Base-by-base conservation (phyloP, 805 yeast genomes). In the Lachancea sp. region DNA sequence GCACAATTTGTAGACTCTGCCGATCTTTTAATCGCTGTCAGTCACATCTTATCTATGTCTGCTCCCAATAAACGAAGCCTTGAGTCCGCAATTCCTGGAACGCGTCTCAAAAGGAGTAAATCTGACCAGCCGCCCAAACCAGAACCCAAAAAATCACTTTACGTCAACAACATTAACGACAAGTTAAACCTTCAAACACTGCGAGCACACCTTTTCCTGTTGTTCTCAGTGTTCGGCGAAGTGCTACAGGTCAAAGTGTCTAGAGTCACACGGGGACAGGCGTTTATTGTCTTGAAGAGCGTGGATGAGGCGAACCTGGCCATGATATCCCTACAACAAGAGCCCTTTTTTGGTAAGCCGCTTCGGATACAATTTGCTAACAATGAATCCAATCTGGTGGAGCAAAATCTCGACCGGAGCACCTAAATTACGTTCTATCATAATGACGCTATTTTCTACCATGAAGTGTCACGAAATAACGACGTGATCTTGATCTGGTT, bases 141-240 rank as follows among this genome's bases (percentile, higher is more conserved):
- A 18, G 45, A 38, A 32, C 62, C 65, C 18, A 60, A 59, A 16
- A 67, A 70, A 43, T 80, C 88, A 0, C 55, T 82, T 4, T 81
- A 80, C 56, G 51, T 79, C 8, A 68, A 71, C 46, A 80, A 82
- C 49, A 55, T 82, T 29, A 75, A 78, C 48, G 81, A 80, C 45
- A 70, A 78, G 48, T 61, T 81, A 38, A 67, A 72, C 19, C 53
- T 62, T 1, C 36, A 52, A 1, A 59, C 67, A 19, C 50, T 80
- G 43, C 73, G 72, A 48, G 73, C 74, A 39, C 74, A 73, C 48
- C 60, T 83, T 9, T 80, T 74, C 51, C 51, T 81, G 15, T 53
- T 81, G 5, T 80, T 80, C 48, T 65, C 80, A 11, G 71, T 78
- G 0, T 80, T 69, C 56, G 88, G 87, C 0, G 87, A 80, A 52